These are phyloP conservation scores for Eimeria praecox DNA, from an alignment of 169 alveolate species.

Conservation along the genomic window DNA sequence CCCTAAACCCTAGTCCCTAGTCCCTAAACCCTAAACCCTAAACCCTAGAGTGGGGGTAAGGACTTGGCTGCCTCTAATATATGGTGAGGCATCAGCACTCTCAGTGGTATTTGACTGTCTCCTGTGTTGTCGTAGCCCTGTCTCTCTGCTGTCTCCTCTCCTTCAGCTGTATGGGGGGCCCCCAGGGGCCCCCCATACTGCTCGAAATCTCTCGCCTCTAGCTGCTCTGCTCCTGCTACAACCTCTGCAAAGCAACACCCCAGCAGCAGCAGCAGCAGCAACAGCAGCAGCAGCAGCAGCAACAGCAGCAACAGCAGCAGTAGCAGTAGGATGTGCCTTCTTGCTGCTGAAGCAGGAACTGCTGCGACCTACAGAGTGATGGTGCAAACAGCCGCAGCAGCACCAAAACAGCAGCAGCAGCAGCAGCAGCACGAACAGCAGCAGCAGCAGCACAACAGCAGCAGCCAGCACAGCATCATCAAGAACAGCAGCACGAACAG, in stretches of 20 bases:
- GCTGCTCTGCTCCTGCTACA: constrained; percentile 38
- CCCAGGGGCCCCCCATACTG: constrained; percentile 45
- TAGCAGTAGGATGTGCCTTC: background rate
- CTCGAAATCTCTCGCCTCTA: constrained; percentile 39
- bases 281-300: constrained; percentile 44
- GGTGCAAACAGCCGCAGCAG: background rate
- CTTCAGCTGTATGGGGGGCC: background rate
- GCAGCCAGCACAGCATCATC: background rate
- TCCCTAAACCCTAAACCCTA: constrained; percentile 62
- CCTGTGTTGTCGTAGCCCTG: background rate
- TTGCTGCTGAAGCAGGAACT: background rate
- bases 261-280: constrained; percentile 41
- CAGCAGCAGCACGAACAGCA: background rate
- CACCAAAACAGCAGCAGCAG: background rate
- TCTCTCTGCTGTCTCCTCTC: background rate
- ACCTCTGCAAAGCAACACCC: constrained; percentile 8
- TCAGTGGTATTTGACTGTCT: background rate
- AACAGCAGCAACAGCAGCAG: constrained; percentile 30
- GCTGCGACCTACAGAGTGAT: no score
- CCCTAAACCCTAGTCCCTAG: no score
- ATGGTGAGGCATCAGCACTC: constrained; percentile 41
- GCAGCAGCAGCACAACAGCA: background rate
- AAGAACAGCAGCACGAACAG: background rate
- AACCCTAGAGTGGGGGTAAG: constrained; percentile 29
- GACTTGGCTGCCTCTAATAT: constrained; percentile 44